Conservation (phyloP, 169 alveolate species). For the Plasmodium yoelii region DNA sequence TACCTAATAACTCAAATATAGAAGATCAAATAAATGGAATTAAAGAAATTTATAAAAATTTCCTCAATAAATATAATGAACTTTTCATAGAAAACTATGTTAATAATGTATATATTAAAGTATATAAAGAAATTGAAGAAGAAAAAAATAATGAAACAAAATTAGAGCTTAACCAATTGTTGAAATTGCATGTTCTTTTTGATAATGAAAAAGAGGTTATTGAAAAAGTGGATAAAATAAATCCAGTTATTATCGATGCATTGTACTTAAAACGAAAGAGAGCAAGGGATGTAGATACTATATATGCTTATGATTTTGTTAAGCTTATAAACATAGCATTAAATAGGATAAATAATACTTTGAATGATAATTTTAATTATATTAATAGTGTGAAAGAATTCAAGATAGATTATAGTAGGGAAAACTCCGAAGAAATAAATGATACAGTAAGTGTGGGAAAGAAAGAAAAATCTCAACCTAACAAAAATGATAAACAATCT, state of each 20-base stretch:
- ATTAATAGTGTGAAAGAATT: slow-evolving; percentile 58
- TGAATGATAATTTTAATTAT: slow-evolving; percentile 10
- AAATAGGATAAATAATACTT: slow-evolving; percentile 19
- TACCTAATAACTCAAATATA: not conserved
- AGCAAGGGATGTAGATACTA: slow-evolving; percentile 68
- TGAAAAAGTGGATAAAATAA: slow-evolving; percentile 6
- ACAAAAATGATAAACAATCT: not conserved
- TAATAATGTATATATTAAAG: slow-evolving; percentile 34
- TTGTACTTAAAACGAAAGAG: slow-evolving; percentile 61
- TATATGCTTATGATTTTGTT: slow-evolving; percentile 74
- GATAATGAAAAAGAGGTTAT: slow-evolving; percentile 15
- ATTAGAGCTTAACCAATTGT: not conserved
- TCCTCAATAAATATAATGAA: slow-evolving; percentile 46
- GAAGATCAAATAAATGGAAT: slow-evolving; percentile 8
- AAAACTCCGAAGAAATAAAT: not conserved
- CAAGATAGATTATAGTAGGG: slow-evolving; percentile 9
- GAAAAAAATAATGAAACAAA: not conserved
- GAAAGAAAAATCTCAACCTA: not conserved
- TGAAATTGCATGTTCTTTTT: slow-evolving; percentile 45
- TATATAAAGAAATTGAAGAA: slow-evolving; percentile 5
- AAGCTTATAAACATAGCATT: slow-evolving; percentile 31
- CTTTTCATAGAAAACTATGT: slow-evolving; percentile 53
- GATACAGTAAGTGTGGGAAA: not conserved
- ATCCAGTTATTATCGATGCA: slow-evolving; percentile 31
- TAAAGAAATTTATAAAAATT: slow-evolving; percentile 9